Base-by-base conservation (phyloP, 352 stramenopile genomes). In the Peronospora farinosa region DNA sequence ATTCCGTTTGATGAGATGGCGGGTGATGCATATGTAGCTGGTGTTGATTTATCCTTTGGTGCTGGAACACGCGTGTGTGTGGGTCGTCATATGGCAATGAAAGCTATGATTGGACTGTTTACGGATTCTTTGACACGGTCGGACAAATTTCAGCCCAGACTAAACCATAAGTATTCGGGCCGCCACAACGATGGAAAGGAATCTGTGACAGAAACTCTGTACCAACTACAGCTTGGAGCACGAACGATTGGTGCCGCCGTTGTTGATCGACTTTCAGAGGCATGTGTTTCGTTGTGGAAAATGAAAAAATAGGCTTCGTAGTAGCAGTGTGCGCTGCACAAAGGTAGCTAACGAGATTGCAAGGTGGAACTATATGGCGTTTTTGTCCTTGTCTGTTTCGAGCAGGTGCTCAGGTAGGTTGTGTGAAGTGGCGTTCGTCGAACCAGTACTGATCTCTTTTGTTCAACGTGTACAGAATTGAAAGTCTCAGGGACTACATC, bases 141-240 rank as follows among this genome's bases (percentile, higher is more conserved):
- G 10, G 36, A 63, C 5, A 35, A 30, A 32, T 69, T 69, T 16
- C 56, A 65, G 16, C 61, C 61, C 2, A 50, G 25, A 32, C 12
- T 69, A 15, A 55, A 63, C 21, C 61, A 69, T 35, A 69, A 65
- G 33, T 69, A 66, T 44, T 69, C 61, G 9, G 61, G 61, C n/a
- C 56, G 61, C 9, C 51, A 69, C 31, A 69, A 69, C 7, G 61
- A 69, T 32, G 61, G 60, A 10, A 50, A 66, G 23, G 61, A 69
- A 48, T 63, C 47, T 11, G 8, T 54, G 33, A 17, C 19, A 17
- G 61, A 69, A 58, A 65, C 39, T 10, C 19, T 63, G 4, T 66
- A 66, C 10, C 51, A 69, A n/a, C 2, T 66, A 41, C 44, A 54
- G 12, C 59, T 63, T 54, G 51, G 19, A 2, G 9, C 50, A 21